These are phyloP conservation scores for Rhododendron ferrugineum DNA, from an alignment of 148 eudicot species.

Conservation along the genomic window DNA sequence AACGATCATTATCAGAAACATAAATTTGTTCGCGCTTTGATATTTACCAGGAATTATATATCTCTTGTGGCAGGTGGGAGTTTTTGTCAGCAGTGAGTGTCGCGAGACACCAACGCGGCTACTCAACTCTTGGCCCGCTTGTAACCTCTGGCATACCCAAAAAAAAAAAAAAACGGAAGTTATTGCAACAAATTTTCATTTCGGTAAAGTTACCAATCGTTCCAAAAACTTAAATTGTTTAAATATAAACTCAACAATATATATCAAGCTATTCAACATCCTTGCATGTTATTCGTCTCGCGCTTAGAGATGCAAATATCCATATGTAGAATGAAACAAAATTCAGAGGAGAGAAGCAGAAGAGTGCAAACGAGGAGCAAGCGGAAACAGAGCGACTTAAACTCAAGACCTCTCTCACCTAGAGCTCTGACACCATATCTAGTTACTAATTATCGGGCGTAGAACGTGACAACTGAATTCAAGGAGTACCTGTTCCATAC, in stretches of 20 bases:
- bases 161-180: not conserved
- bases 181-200: not conserved
- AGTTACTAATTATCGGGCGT: not conserved
- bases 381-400: not conserved
- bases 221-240: not conserved
- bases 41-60: constrained; percentile 32
- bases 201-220: not conserved
- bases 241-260: not conserved
- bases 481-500: constrained; percentile 36
- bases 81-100: constrained; percentile 24
- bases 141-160: constrained; percentile 24
- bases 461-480: not conserved
- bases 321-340: not conserved
- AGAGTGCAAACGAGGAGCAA: not conserved
- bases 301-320: not conserved
- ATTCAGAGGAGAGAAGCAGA: not conserved
- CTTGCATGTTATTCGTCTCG: not conserved
- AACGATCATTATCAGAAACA: not conserved
- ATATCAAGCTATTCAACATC: not conserved
- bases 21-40: not conserved
- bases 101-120: constrained; percentile 19
- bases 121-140: constrained; percentile 14
- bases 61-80: constrained; percentile 31
- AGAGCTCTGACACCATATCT: not conserved
- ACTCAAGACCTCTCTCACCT: not conserved